Conservation (phyloP, 2,329 filamentous ascomycete genomes). For the Ciborinia camelliae region DNA sequence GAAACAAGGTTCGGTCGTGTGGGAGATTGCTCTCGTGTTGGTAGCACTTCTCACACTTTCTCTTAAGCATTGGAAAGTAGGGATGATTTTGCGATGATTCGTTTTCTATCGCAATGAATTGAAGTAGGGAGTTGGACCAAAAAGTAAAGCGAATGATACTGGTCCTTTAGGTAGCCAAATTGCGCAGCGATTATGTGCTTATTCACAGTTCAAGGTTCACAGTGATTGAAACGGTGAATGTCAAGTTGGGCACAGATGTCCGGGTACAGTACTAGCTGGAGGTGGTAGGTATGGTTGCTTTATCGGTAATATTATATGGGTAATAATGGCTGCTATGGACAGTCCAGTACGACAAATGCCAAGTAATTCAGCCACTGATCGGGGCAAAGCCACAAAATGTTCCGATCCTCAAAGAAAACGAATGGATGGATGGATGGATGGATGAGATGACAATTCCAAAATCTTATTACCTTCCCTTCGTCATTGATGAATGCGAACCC, state of each 20-base stretch:
- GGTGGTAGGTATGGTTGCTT: background rate
- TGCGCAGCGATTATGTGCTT: conserved; percentile 8
- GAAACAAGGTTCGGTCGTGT: conserved; percentile 29
- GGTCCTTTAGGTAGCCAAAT: conserved; percentile 1
- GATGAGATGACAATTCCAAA: background rate
- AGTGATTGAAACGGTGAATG: conserved; percentile 1
- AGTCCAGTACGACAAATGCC: background rate
- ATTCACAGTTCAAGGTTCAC: too few species aligned
- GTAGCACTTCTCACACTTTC: conserved; percentile 28
- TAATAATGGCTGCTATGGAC: background rate
- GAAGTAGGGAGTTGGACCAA: background rate
- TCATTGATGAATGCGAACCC: conserved; percentile 1
- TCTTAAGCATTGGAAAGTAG: conserved; percentile 18
- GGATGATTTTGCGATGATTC: background rate
- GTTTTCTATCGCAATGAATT: conserved; percentile 4
- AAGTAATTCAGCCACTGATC: conserved; percentile 8
- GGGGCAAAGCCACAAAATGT: conserved; percentile 9
- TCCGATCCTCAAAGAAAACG: conserved; percentile 10
- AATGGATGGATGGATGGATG: background rate
- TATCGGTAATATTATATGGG: background rate
- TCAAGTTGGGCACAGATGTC: conserved; percentile 10
- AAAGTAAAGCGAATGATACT: conserved; percentile 7
- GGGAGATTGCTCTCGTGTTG: conserved; percentile 31
- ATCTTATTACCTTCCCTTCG: background rate
- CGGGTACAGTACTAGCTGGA: too few species aligned